Percentiles rank a stretch among this genome's conserved stretches.
Conservation (phyloP, 805 yeast species). For the Kodamaea kaohsiungensis region DNA sequence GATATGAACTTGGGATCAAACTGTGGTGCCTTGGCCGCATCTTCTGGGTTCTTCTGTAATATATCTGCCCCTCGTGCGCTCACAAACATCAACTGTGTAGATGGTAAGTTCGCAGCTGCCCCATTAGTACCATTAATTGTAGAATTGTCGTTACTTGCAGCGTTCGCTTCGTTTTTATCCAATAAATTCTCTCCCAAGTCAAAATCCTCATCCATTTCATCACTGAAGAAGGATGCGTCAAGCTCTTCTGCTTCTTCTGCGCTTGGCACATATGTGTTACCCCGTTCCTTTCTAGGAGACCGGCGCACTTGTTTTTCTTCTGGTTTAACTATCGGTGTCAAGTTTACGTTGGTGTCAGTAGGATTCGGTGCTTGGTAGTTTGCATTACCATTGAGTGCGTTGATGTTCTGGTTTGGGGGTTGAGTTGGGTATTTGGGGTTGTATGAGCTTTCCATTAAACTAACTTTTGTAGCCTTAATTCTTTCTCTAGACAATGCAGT, state of each 20-base stretch:
- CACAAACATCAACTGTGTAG: slow-evolving; percentile 43
- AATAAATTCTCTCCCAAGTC: slow-evolving; percentile 1
- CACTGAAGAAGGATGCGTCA: slow-evolving; percentile 46
- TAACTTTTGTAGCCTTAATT: slow-evolving; percentile 14
- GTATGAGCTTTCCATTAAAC: slow-evolving; percentile 10
- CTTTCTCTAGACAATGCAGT: slow-evolving; percentile 30
- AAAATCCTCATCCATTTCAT: slow-evolving; percentile 27
- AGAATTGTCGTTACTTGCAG: neutral
- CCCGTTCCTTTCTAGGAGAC: slow-evolving; percentile 7
- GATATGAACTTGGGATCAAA: slow-evolving; percentile 54
- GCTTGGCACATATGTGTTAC: slow-evolving; percentile 12
- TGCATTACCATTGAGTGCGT: neutral
- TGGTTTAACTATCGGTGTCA: neutral
- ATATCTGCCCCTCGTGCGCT: slow-evolving; percentile 65
- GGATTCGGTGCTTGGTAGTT: neutral
- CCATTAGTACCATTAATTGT: neutral
- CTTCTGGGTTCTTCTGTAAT: slow-evolving; percentile 43
- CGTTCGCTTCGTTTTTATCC: neutral
- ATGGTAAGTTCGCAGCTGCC: slow-evolving; percentile 8
- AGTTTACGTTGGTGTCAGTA: neutral
- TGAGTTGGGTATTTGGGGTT: neutral
- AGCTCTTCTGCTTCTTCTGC: slow-evolving; percentile 29
- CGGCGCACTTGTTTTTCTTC: neutral
- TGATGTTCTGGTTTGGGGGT: neutral
- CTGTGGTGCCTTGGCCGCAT: slow-evolving; percentile 54